Evolutionary conservation across 176 grass and related monocot species (phyloP).

Genomic region (Avena atlantica): DNA sequence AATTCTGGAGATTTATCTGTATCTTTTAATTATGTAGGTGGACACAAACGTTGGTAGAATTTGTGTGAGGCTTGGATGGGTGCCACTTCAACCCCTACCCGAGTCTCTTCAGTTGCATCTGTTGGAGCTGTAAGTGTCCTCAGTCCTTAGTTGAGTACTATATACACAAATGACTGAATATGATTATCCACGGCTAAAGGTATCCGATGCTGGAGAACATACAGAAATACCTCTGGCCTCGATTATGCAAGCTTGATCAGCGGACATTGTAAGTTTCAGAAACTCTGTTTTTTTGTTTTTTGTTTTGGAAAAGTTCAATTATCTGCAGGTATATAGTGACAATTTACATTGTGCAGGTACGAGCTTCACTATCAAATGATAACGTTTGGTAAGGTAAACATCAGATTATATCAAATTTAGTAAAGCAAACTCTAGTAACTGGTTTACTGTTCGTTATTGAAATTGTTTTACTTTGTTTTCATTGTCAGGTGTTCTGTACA

Average conservation of each 20-base stretch:
- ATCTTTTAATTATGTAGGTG: conserved; percentile 51
- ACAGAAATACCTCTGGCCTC: conserved; percentile 96
- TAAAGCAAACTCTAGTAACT: conserved; percentile 8
- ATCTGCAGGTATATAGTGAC: background rate
- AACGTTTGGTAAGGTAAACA: conserved; percentile 89
- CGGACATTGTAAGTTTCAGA: conserved; percentile 69
- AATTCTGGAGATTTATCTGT: conserved; percentile 26
- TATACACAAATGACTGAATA: conserved; percentile 5
- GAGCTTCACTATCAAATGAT: conserved; percentile 99
- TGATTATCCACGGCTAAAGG: conserved; percentile 52
- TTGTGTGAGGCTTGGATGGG: conserved; percentile 95
- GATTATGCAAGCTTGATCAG: conserved; percentile 91
- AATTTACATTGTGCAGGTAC: conserved; percentile 57
- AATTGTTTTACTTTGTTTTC: conserved; percentile 12
- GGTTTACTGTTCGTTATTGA: background rate
- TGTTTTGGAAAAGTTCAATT: conserved; percentile 32
- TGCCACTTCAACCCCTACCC: conserved; percentile 85
- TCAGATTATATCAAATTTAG: conserved; percentile 1
- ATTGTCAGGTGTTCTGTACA: conserved; percentile 63
- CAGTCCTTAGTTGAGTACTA: conserved; percentile 34
- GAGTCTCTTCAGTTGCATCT: conserved; percentile 92
- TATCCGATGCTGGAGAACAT: conserved; percentile 92
- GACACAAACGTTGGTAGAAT: conserved; percentile 96
- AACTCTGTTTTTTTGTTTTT: background rate
- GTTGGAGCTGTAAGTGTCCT: conserved; percentile 68